Conservation (phyloP, 176 grass and related monocot species). For the Cenchrus purpureus region DNA sequence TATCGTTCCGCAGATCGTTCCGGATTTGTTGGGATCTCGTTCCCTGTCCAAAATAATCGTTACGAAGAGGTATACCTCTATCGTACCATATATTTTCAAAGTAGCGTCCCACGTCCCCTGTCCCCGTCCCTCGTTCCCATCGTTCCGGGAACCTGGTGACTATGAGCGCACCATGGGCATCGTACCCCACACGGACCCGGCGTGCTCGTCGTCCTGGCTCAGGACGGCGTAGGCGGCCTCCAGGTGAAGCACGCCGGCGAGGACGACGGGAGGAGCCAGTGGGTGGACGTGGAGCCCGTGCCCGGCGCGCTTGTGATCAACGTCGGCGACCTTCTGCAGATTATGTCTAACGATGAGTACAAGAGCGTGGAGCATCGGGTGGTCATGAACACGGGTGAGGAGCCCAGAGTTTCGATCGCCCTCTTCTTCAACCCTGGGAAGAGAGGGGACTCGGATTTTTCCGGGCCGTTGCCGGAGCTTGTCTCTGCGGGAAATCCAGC, state of each 20-base stretch:
- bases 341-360: not conserved
- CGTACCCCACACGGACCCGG: not conserved
- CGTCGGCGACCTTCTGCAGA: not conserved
- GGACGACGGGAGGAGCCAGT: not conserved
- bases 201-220: not conserved
- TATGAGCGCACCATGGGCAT: not conserved
- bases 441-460: not conserved
- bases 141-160: too few relatives aligned
- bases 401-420: not conserved
- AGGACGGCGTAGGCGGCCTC: not conserved
- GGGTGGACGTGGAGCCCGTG: not conserved
- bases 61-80: too few relatives aligned
- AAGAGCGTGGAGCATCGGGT: not conserved
- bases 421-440: not conserved
- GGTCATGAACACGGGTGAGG: not conserved
- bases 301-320: not conserved
- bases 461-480: not conserved
- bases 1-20: too few relatives aligned
- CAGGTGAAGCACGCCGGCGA: not conserved
- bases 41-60: too few relatives aligned
- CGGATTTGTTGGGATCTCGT: too few relatives aligned
- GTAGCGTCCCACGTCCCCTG: too few relatives aligned
- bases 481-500: not conserved
- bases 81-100: too few relatives aligned
- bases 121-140: too few relatives aligned